A percentile compares a stretch with the other conserved stretches of the same genome.
These are phyloP conservation scores for Poa annua DNA, from an alignment of 176 grass and related monocot genomes.

Conservation along the genomic window DNA sequence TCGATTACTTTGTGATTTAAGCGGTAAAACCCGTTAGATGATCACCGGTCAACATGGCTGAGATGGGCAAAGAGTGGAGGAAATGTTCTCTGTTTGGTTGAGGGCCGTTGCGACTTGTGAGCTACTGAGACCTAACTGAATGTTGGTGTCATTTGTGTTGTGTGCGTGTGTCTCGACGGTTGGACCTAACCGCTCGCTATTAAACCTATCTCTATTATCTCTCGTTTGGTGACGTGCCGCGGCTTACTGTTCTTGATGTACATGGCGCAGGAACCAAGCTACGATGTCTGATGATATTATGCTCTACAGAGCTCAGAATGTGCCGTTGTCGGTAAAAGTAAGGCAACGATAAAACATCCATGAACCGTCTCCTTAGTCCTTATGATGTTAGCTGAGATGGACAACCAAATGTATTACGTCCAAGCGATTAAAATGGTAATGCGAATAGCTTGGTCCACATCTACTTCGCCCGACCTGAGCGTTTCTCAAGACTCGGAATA, in stretches of 20 bases:
- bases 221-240: constrained; percentile 30
- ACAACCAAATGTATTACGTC: not conserved
- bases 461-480: not conserved
- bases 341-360: not conserved
- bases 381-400: not conserved
- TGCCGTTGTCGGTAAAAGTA: not conserved
- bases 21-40: not conserved
- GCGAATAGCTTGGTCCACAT: not conserved
- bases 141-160: not conserved
- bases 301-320: not conserved
- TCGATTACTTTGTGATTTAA: not conserved
- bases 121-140: constrained; percentile 54
- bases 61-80: not conserved
- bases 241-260: not conserved
- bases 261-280: not conserved
- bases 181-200: constrained; percentile 37
- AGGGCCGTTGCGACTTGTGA: constrained; percentile 46
- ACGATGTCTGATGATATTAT: not conserved
- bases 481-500: not conserved
- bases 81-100: constrained; percentile 35
- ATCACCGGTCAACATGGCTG: not conserved
- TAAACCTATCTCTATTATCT: constrained; percentile 5
- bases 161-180: constrained; percentile 30
- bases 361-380: not conserved
- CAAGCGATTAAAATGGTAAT: not conserved